Evolutionary conservation across 2,329 filamentous ascomycete species (phyloP), one percentile per base, ranked within the genome.

Genomic region (Aspergillus sp.): DNA sequence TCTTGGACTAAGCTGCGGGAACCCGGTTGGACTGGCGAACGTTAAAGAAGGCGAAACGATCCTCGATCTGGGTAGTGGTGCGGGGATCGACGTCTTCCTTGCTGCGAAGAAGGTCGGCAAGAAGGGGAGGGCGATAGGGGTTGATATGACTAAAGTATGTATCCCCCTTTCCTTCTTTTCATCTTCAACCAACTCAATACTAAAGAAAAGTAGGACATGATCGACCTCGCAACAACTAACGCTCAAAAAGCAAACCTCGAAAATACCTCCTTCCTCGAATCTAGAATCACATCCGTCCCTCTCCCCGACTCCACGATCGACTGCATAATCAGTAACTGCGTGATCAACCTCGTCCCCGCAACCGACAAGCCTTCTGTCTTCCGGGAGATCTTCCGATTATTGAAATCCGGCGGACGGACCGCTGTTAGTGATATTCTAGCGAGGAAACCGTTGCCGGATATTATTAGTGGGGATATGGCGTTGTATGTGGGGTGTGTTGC

Each of bases 291-390:
- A 0, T 54, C 65, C 3, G 74, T 82, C 17, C 63, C 72, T 0
- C 63, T 83, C 0, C 58, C 66, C 1, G 53, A 63, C 7, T 56
- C 51, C 7, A 74, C 59, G 13, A 76, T 72, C 15, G 72, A 83
- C 61, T 77, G 76, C 55, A 74, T 85, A 48, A 81, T 84, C 53
- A 79, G 75, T 52, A 85, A 85, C 63, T 85, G 81, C 50, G 80
- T 82, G 22, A 65, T 84, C 50, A 83, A 83, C 53, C 75, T 83
- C 0, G 76, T 83, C 1, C 79, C 78, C 0, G 59, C 64, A 7
- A 48, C 51, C 0, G 77, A 83, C 7, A 83, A 82, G 57, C 70
- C 66, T 5, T 50, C 67, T 0, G 79, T 75, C 0, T 84, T 85
- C 51, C 55, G 63, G 0, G 81, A 85, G 60, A 82, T 84, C 56